Base-by-base conservation (phyloP, 208 protist species). In the Acanthamoeba polyphaga region DNA sequence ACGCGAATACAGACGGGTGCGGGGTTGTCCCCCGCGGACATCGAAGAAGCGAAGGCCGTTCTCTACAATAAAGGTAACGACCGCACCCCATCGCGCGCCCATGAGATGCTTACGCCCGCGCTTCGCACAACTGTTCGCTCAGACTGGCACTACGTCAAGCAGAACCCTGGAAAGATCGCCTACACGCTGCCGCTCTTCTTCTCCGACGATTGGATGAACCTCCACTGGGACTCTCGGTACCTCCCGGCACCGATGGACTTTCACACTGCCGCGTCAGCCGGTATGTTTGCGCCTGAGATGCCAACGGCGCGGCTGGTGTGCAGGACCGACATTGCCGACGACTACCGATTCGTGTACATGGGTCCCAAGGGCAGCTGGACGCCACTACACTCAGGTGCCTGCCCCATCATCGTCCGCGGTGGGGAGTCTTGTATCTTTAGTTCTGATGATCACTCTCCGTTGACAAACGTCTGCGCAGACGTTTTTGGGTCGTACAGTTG, bases 271-370 rank as follows among this genome's bases (percentile, higher is more conserved):
- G 13, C 58, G 0, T 9, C 0, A 7, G 22, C 58, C 22, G 13
- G 58, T 8, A 15, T 17, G 13, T 17, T 27, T 64, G 13, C 22
- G 7, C 38, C 38, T 43, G 3, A 68, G 24, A 1, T 29, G 62
- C 9, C 62, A 68, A 32, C 62, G 27, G 27, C 43, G 12, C 24
- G 55, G 19, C 15, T 15, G 12, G 74, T 27, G 17, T 5, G 12
- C 88, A 93, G 88, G 34, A 70, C 32, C 3, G 64, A 68, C 24
- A 24, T 53, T 17, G 22, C 53, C 22, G 88, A 93, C 46, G 88
- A 93, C 49, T 93, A 93, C 27, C 88, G 88, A 1, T 93, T 93
- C 24, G 88, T 93, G 27, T 93, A 93, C 66, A 93, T 93, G 88
- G 88, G 88, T 5, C 88, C 88, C 17, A 34, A 76, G 49, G 88